Evolutionary conservation across 306 rosid genomes (phyloP).

Genomic region (Myrica gale): DNA sequence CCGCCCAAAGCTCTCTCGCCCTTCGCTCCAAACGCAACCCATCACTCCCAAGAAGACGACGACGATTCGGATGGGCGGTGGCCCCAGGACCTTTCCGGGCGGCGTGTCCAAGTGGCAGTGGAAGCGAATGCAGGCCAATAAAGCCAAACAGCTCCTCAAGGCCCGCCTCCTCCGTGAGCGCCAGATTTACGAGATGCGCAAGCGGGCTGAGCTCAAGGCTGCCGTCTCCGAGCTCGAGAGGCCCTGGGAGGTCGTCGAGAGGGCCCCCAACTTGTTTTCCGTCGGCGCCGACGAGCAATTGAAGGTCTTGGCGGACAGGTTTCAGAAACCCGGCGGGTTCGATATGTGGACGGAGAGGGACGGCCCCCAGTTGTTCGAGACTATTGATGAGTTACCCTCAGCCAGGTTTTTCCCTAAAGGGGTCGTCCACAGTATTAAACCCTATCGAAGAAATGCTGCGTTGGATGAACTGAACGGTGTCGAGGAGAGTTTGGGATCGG

Average conservation of each 20-base stretch:
- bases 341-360: conserved; percentile 81
- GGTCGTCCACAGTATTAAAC: conserved; percentile 81
- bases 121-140: conserved; percentile 88
- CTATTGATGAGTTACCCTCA: conserved; percentile 78
- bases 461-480: conserved; percentile 30
- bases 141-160: background rate
- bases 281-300: conserved; percentile 42
- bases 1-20: conserved; percentile 24
- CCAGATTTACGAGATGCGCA: conserved; percentile 95
- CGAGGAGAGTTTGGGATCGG: conserved; percentile 21
- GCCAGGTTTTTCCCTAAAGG: conserved; percentile 93
- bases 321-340: conserved; percentile 87
- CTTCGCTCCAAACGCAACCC: conserved; percentile 20
- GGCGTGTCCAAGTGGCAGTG: conserved; percentile 98
- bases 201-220: conserved; percentile 84
- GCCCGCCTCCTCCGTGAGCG: conserved; percentile 67
- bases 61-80: conserved; percentile 95
- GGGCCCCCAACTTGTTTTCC: background rate
- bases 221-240: conserved; percentile 87
- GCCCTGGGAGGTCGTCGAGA: conserved; percentile 89
- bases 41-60: conserved; percentile 27
- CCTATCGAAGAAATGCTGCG: conserved; percentile 52
- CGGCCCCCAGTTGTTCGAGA: conserved; percentile 74
- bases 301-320: conserved; percentile 89
- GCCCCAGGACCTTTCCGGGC: conserved; percentile 87